A percentile compares a stretch with the other conserved stretches of the same genome.
phyloP scores from a whole-genome alignment of 139 green algal species.

The Asterochloris sp. region DNA sequence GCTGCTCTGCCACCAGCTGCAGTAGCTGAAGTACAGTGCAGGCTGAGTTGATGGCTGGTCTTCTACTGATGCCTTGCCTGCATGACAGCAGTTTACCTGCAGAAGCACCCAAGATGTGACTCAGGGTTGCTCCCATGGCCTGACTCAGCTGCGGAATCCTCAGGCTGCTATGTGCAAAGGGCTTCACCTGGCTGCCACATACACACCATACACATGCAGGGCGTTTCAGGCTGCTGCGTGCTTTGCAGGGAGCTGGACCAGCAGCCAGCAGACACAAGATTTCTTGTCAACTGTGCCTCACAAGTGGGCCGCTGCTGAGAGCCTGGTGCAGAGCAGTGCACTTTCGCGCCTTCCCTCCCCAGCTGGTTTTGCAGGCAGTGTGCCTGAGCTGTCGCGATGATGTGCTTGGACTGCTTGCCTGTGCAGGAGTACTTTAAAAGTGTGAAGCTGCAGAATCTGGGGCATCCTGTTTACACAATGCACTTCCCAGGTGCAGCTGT shows the following conservation, averaged over 20 bases:
- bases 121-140: too few species aligned
- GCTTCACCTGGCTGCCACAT: too few species aligned
- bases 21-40: too few species aligned
- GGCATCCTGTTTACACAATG: constrained; percentile 9
- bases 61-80: neutral
- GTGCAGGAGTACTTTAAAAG: constrained; percentile 18
- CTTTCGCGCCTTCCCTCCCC: too few species aligned
- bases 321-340: neutral
- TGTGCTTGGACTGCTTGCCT: neutral
- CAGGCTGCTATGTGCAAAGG: too few species aligned
- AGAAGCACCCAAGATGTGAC: neutral
- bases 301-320: neutral
- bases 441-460: neutral
- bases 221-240: too few species aligned
- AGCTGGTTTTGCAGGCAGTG: too few species aligned
- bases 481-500: neutral
- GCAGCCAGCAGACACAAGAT: neutral
- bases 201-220: too few species aligned
- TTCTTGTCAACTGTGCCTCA: constrained; percentile 18
- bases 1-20: neutral
- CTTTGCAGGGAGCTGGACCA: neutral
- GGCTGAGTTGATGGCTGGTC: neutral
- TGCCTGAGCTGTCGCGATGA: neutral
- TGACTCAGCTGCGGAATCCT: too few species aligned
- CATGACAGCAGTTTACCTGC: neutral